A percentile compares a stretch with the other conserved stretches of the same genome.
These are phyloP conservation scores for Porcisia hertigi DNA, from an alignment of 208 protist species.

Conservation along the genomic window DNA sequence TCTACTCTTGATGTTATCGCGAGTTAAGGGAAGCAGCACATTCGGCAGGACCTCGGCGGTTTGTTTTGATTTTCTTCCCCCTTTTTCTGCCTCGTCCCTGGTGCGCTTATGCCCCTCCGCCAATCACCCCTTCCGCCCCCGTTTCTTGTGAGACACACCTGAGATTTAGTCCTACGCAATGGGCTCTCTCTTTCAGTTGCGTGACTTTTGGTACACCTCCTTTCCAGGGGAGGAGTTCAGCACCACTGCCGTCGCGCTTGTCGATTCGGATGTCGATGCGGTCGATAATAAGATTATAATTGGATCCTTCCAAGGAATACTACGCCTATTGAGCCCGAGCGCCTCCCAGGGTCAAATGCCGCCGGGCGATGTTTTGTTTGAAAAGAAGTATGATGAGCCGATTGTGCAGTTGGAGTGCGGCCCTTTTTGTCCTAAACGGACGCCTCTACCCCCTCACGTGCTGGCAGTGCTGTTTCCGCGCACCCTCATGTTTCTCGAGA, in stretches of 20 bases:
- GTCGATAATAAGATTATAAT: slow-evolving; percentile 65
- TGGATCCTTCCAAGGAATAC: slow-evolving; percentile 84
- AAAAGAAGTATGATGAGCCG: slow-evolving; percentile 84
- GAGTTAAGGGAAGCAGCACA: too few relatives aligned
- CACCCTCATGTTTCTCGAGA: slow-evolving; percentile 57
- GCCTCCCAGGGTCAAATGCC: slow-evolving; percentile 48
- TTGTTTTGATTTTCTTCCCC: too few relatives aligned
- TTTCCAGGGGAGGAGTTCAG: slow-evolving; percentile 85
- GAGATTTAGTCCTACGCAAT: slow-evolving; percentile 28
- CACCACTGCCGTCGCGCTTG: slow-evolving; percentile 53
- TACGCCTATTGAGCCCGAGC: slow-evolving; percentile 81
- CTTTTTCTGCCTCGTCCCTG: too few relatives aligned
- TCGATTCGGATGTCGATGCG: slow-evolving; percentile 75
- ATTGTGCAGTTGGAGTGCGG: slow-evolving; percentile 88
- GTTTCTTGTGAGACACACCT: background rate
- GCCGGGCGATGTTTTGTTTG: slow-evolving; percentile 76
- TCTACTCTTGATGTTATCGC: too few relatives aligned
- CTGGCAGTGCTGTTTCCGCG: slow-evolving; percentile 85
- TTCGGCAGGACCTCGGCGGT: too few relatives aligned
- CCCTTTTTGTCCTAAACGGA: slow-evolving; percentile 51
- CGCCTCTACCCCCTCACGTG: slow-evolving; percentile 43
- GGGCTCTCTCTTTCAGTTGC: slow-evolving; percentile 91
- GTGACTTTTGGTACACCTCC: slow-evolving; percentile 89
- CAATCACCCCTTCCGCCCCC: background rate
- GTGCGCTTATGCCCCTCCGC: too few relatives aligned